These are phyloP conservation scores for Aspergillus nidulans DNA, from an alignment of 495 filamentous ascomycete species.

Conservation along the genomic window DNA sequence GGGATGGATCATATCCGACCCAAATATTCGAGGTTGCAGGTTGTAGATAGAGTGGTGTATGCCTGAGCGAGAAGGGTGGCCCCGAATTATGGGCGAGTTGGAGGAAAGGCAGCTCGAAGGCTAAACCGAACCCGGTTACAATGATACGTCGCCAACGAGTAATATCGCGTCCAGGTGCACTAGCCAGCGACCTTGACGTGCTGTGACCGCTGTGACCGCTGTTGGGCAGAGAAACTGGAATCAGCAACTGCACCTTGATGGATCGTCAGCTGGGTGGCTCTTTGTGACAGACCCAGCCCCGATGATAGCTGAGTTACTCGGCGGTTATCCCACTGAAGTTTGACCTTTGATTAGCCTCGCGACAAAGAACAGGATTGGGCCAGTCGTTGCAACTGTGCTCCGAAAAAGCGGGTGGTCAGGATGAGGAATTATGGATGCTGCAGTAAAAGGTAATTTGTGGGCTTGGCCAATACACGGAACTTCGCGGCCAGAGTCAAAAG, in stretches of 20 bases:
- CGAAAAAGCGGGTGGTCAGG: not conserved
- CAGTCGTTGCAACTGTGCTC: not conserved
- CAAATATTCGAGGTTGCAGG: not conserved
- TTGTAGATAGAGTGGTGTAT: not conserved
- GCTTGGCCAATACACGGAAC: not conserved
- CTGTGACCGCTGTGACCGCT: too few species aligned
- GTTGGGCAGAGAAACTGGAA: not conserved
- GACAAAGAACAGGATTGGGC: not conserved
- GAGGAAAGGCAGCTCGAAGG: not conserved
- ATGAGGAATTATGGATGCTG: too few species aligned
- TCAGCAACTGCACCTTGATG: conserved; percentile 5
- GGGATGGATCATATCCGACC: not conserved
- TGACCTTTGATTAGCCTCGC: not conserved
- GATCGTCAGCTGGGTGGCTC: conserved; percentile 8
- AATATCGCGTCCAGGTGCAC: not conserved
- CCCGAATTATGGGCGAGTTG: not conserved
- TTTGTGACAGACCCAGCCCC: not conserved
- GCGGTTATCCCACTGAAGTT: not conserved
- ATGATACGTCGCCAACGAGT: conserved; percentile 1
- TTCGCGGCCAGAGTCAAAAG: not conserved
- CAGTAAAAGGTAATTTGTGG: not conserved
- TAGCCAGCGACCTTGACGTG: not conserved
- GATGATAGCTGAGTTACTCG: not conserved
- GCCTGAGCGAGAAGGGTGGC: not conserved
- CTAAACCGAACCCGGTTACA: not conserved